Base-by-base conservation (phyloP, 202 grass and related monocot genomes). In the Setaria viridis region DNA sequence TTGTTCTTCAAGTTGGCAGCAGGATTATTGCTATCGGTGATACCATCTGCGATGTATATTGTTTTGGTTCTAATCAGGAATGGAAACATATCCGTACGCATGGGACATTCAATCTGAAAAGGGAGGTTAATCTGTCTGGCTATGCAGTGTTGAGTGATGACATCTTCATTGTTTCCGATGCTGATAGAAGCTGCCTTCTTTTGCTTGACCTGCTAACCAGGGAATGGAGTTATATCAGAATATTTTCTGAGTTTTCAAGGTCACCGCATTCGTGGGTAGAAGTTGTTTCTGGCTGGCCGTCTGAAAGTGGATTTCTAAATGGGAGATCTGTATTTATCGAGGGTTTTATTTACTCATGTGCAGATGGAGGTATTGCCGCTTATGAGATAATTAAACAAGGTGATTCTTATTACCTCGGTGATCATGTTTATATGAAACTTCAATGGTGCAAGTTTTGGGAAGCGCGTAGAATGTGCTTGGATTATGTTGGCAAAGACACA, bases 261-360 rank as follows among this genome's bases (percentile, higher is more conserved):
- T 25, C 25, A 25, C 25, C 25, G 25, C 25, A 25, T 25, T 25
- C 25, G 25, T 25, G 25, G 25, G 25, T 25, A 25, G 25, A 25
- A 25, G 25, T 25, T 25, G 25, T 25, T 25, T 25, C 25, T 25
- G 25, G 25, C 25, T 25, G 25, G 25, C 25, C 25, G 32, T 58
- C 14, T 75, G 3, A 1, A 51, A 19, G 30, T 19, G 47, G 6
- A 32, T 30, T 16, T 33, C 29, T 76, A 42, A 67, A 19, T 14
- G 62, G 21, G 41, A 75, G 59, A 84, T 76, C 29, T 43, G 47
- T 84, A 11, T 41, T 46, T 39, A 21, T 39, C 62, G 12, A 53
- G 20, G 70, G 81, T 75, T 75, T 75, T 51, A 84, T 84, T 74
- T 56, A 84, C 69, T 74, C 69, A 50, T 83, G 56, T 15, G n/a